phyloP scores from a whole-genome alignment of 768 basidiomycete species.

The Suillus americanus region DNA sequence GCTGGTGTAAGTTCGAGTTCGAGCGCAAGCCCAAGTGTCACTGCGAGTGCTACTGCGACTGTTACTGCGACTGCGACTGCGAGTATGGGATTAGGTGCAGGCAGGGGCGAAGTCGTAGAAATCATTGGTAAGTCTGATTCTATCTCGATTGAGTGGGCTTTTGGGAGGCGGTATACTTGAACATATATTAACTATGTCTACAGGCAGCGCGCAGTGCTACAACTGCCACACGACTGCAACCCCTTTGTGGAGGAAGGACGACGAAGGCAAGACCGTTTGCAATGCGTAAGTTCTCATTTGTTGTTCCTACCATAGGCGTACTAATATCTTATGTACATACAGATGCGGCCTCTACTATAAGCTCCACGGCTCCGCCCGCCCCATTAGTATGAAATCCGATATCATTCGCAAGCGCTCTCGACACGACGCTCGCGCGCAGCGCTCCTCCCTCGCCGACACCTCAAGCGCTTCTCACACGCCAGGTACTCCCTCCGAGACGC shows the following conservation, averaged over 20 bases:
- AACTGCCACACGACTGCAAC: constrained; percentile 90
- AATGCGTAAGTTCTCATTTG: constrained; percentile 64
- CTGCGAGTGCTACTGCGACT: not conserved
- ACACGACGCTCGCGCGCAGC: constrained; percentile 71
- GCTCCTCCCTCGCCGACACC: not conserved
- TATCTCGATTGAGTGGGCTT: not conserved
- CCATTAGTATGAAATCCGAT: constrained; percentile 90
- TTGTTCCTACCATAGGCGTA: constrained; percentile 9
- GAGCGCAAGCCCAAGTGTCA: constrained; percentile 21
- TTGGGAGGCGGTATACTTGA: constrained; percentile 20
- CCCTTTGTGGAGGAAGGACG: constrained; percentile 88
- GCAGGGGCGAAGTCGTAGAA: constrained; percentile 61
- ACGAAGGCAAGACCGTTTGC: constrained; percentile 89
- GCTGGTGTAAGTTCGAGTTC: constrained; percentile 5
- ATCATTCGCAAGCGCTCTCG: constrained; percentile 86
- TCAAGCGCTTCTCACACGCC: constrained; percentile 61
- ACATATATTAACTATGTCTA: not conserved
- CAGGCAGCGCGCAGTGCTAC: constrained; percentile 73
- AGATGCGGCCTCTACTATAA: constrained; percentile 87
- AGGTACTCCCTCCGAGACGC: constrained; percentile 67
- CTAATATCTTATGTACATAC: constrained; percentile 7
- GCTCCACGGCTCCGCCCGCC: constrained; percentile 80
- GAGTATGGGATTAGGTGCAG: constrained; percentile 30
- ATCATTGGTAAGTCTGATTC: constrained; percentile 58
- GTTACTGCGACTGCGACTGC: not conserved